A percentile compares a stretch with the other conserved stretches of the same genome.
phyloP scores from a whole-genome alignment of 805 yeast species.

The Dipodascus geniculatus region DNA sequence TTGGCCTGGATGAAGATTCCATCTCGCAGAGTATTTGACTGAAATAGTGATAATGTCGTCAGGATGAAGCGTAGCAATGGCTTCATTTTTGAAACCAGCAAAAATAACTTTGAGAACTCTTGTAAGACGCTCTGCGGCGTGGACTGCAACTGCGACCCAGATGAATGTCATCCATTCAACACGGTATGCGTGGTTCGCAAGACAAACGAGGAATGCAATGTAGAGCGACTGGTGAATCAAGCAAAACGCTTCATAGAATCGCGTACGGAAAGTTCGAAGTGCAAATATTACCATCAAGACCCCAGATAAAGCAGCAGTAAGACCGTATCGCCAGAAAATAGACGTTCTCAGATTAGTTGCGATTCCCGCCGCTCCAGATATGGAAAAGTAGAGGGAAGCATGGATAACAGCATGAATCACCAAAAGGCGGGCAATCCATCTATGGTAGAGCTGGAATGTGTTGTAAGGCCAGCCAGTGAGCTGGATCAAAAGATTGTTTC shows the following conservation, averaged over 20 bases:
- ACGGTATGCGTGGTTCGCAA: constrained; percentile 3
- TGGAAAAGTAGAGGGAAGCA: constrained; percentile 13
- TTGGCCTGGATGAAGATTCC: constrained; percentile 44
- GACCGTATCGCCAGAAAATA: constrained; percentile 25
- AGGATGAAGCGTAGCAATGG: constrained; percentile 10
- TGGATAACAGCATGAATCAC: constrained; percentile 42
- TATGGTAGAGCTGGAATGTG: constrained; percentile 50
- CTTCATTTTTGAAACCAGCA: constrained; percentile 37
- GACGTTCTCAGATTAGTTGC: constrained; percentile 29
- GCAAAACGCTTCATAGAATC: constrained; percentile 4
- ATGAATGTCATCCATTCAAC: constrained; percentile 22
- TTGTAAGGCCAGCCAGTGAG: constrained; percentile 53
- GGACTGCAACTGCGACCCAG: constrained; percentile 46
- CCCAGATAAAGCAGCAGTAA: constrained; percentile 32
- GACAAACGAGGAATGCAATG: constrained; percentile 2
- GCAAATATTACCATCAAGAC: constrained; percentile 39
- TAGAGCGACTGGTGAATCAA: constrained; percentile 1
- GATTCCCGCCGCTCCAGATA: constrained; percentile 33
- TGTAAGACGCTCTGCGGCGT: constrained; percentile 55
- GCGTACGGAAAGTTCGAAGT: constrained; percentile 24
- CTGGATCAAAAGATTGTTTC: constrained; percentile 56
- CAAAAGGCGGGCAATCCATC: constrained; percentile 46
- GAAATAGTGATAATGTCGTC: constrained; percentile 16
- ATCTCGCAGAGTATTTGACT: constrained; percentile 30
- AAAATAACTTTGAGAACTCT: constrained; percentile 41